Base-by-base conservation (phyloP, 768 basidiomycete species). In the Rhizopogon roseolus region DNA sequence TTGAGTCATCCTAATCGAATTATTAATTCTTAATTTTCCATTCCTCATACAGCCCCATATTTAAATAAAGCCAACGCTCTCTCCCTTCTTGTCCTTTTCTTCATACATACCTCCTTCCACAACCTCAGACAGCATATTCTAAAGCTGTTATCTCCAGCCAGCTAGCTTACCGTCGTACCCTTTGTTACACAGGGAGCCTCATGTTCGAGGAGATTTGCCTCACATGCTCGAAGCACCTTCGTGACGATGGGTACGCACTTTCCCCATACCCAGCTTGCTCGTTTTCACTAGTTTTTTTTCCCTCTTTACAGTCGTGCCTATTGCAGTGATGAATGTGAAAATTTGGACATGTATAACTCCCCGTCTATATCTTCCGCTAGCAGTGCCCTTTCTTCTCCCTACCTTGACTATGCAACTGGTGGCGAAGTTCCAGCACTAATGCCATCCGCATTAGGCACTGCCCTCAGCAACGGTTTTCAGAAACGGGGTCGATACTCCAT, bases 171-270 rank as follows among this genome's bases (percentile, higher is more conserved):
- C 50, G 27, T 14, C 25, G 17, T 17, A 11, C 17, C 48, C 60
- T 48, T 56, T 48, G 52, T 56, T 43, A 22, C 41, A 11, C 59
- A 46, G n/a, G 52, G 54, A 32, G 50, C 53, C 63, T 61, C 62
- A 90, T 90, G 88, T 89, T 87, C 69, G 84, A 88, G 78, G 87
- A 89, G 75, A 76, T 84, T 62, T 90, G 88, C 66, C 77, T 90
- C 54, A 73, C 78, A 50, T 90, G 88, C 65, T 85, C 86, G 50
- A 83, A 79, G 68, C 80, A 80, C 52, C 76, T 88, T 60, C 66
- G 68, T 57, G 81, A 79, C 68, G 81, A 84, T 67, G 80, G 79
- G 85, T 87, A 75, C 58, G 78, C 71, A 52, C 54, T 45, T 58
- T 50, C 59, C 59, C 57, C 49, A 50, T 28, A 32, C 7, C 46